Conservation (phyloP, 1,284 basidiomycete genomes). For the Cystobasidium pallidum region DNA sequence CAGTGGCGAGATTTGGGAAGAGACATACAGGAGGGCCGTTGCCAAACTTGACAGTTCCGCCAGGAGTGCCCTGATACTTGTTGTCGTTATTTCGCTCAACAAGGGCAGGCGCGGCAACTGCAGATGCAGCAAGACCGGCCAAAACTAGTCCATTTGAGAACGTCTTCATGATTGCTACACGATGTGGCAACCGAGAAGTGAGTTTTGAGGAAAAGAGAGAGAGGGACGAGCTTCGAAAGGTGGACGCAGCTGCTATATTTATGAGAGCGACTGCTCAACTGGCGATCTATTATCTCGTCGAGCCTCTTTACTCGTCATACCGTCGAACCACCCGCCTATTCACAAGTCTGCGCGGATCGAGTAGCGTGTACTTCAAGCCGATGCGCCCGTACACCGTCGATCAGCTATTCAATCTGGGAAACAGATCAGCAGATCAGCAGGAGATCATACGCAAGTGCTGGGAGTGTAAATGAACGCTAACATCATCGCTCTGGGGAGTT, state of each 20-base stretch:
- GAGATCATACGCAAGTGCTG: too few relatives aligned
- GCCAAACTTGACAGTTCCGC: constrained; percentile 28
- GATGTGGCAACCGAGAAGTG: constrained; percentile 1
- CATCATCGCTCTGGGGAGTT: too few relatives aligned
- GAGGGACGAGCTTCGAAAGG: background rate
- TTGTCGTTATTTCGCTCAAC: constrained; percentile 20
- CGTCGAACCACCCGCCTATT: background rate
- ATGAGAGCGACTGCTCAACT: background rate
- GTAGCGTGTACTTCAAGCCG: too few relatives aligned
- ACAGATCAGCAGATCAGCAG: too few relatives aligned
- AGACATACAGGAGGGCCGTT: constrained; percentile 21
- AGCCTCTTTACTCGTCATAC: background rate
- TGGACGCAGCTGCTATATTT: background rate
- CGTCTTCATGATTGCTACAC: constrained; percentile 9
- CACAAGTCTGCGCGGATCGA: constrained; percentile 15
- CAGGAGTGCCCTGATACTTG: constrained; percentile 29
- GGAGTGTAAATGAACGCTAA: too few relatives aligned
- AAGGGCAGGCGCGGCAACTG: constrained; percentile 18
- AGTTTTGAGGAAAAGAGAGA: background rate
- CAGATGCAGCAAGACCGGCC: background rate
- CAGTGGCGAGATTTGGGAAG: background rate
- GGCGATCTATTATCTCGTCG: constrained; percentile 11
- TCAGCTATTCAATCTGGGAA: too few relatives aligned
- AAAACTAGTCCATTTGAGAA: constrained; percentile 1
- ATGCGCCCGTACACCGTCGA: too few relatives aligned